Evolutionary conservation across 1,139 yeast genomes (phyloP), one percentile per base, ranked within the genome.

Genomic region (Blastobotrys malaysiensis): DNA sequence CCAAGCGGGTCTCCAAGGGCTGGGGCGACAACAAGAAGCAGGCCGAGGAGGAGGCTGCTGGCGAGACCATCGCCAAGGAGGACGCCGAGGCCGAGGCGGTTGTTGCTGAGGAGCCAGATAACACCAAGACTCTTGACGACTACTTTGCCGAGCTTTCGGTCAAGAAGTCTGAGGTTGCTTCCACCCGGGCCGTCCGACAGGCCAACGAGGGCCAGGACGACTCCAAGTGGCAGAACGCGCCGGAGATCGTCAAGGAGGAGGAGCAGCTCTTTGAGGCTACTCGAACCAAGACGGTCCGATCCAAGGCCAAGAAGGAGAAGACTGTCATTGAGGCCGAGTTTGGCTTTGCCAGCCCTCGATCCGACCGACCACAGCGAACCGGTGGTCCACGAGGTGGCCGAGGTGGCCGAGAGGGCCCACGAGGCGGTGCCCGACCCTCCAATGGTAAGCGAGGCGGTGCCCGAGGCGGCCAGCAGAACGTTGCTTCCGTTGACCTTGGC

Each of bases 1-100:
- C 79, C 67, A 90, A 90, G 86, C 85, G 86, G 76, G 79, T 85
- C 70, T 81, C 80, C 74, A 86, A 84, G 77, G 91, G 95, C 75
- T 91, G 96, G 83, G 89, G 90, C 68, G 84, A 83, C 72, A 83
- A 83, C 73, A 75, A 77, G 68, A 70, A 72, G 66, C 75, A 74
- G 63, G 78, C 73, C 50, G 84, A 78, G 62, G 84, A 83, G 62
- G 88, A 84, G 75, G 71, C 72, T 60, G 88, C 82, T 68, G 90
- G 78, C 62, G 82, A 76, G 62, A 78, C 71, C 60, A 86, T 83
- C 64, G 89, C 87, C 60, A 77, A 72, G 51, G 78, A 69, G 53
- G 75, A 71, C 56, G 78, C 60, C 55, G 68, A 59, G 48, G 75
- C 67, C 49, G 61, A 58, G 50, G 74, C 68, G 50, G 68, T 66